Conservation (phyloP, 371 early-diverging fungal species). For the Mortierella sp. region DNA sequence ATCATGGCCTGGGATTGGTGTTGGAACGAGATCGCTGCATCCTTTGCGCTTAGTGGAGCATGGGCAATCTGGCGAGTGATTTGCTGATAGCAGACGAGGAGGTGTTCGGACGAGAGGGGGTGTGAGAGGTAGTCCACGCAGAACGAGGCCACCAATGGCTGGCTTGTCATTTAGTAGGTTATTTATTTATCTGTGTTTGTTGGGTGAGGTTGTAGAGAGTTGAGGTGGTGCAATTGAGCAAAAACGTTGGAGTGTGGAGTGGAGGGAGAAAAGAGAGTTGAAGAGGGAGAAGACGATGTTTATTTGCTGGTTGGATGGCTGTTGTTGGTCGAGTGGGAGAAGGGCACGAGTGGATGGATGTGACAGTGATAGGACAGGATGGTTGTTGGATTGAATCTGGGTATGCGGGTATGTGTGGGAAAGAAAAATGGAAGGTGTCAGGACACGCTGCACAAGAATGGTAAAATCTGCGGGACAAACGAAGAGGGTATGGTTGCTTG, state of each 20-base stretch:
- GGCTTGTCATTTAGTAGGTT: constrained; percentile 42
- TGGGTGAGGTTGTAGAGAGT: background rate
- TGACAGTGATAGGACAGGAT: background rate
- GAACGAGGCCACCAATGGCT: constrained; percentile 49
- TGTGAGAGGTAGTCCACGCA: constrained; percentile 57
- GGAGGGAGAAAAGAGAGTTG: background rate
- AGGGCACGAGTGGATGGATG: background rate
- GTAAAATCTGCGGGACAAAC: background rate
- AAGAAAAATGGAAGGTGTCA: background rate
- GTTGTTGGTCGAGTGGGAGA: background rate
- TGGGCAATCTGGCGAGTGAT: constrained; percentile 56
- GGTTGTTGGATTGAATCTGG: background rate
- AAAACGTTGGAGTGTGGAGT: background rate
- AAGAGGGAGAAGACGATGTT: background rate
- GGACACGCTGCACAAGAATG: background rate
- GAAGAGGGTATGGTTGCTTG: background rate
- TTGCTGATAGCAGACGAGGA: constrained; percentile 54
- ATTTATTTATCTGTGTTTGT: background rate
- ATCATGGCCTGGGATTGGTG: constrained; percentile 42
- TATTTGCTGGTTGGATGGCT: background rate
- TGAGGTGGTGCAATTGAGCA: background rate
- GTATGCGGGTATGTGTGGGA: background rate
- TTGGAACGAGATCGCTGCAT: constrained; percentile 50
- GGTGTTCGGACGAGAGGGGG: constrained; percentile 48
- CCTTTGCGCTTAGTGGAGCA: constrained; percentile 49